Evolutionary conservation across 495 filamentous ascomycete genomes (phyloP).

Genomic region (Aspergillus hancockii): DNA sequence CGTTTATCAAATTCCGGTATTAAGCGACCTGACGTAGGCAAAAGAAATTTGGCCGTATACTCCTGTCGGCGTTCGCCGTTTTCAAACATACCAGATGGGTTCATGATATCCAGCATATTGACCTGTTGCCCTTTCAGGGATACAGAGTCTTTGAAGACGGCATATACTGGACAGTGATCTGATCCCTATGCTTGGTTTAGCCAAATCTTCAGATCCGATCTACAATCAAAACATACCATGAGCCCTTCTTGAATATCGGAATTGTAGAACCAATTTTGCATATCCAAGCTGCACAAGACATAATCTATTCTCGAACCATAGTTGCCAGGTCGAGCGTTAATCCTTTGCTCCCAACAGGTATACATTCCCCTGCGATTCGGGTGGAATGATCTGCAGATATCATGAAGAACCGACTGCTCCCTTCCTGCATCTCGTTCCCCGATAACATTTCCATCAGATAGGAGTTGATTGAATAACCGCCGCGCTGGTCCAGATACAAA

Average conservation of each 20-base stretch:
- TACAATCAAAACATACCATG: slow-evolving; percentile 50
- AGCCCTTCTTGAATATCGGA: slow-evolving; percentile 96
- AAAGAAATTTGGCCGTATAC: slow-evolving; percentile 63
- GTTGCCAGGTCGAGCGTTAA: slow-evolving; percentile 87
- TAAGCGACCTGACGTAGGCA: slow-evolving; percentile 76
- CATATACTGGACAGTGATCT: slow-evolving; percentile 94
- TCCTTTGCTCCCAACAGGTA: slow-evolving; percentile 89
- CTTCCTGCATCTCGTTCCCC: slow-evolving; percentile 71
- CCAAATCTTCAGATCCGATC: not conserved
- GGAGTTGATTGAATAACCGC: slow-evolving; percentile 79
- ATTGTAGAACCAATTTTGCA: slow-evolving; percentile 81
- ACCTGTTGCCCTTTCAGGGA: slow-evolving; percentile 47
- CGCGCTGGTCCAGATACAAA: slow-evolving; percentile 76
- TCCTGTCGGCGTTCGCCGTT: slow-evolving; percentile 67
- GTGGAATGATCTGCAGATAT: slow-evolving; percentile 84
- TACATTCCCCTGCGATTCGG: slow-evolving; percentile 84
- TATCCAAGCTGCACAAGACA: slow-evolving; percentile 76
- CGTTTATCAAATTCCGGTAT: slow-evolving; percentile 87
- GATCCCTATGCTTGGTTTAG: slow-evolving; percentile 62
- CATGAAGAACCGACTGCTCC: slow-evolving; percentile 75
- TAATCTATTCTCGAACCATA: slow-evolving; percentile 92
- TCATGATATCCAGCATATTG: slow-evolving; percentile 74
- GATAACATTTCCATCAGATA: slow-evolving; percentile 69
- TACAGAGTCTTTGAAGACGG: slow-evolving; percentile 67
- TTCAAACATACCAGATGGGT: slow-evolving; percentile 72